Base-by-base conservation (phyloP, 2,329 filamentous ascomycete species). In the Beauveria sp. region DNA sequence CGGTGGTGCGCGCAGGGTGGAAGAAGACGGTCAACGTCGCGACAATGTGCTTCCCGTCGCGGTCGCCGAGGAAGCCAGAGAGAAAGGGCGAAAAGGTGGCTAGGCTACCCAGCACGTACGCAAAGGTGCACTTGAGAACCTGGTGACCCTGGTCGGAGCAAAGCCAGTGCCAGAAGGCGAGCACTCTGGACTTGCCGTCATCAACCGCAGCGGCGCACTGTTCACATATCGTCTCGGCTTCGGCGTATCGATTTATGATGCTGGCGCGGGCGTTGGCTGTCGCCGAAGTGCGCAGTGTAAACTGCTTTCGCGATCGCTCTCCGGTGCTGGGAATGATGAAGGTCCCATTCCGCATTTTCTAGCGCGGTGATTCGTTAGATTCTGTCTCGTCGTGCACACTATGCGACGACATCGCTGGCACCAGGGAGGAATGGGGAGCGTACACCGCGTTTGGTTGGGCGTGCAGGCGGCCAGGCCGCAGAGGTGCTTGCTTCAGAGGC, bases 21-120 rank as follows among this genome's bases (percentile, higher is more conserved):
- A 97, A 97, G 70, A 96, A 97, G 12, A 97, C 92, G 0, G 91
- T 96, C 62, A 97, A 85, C 2, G 93, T 97, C 37, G 92, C 92
- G 56, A 96, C 91, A 70, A 96, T 87, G 74, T 97, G 93, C 71
- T 97, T 97, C 55, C 91, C 91, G 74, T 96, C 92, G 70, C 92
- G 89, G 64, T 87, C 81, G 12, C 93, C 93, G 18, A 97, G 79
- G 61, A 92, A 84, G 8, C 80, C 77, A 18, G 91, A 87, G 61
- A 96, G 80, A 3, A 83, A 81, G 2, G 87, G 84, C 64, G 91
- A 86, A 68, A 96, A 94, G 0, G 92, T 97, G 41, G 88, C 91
- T 73, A 96, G 78, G 66, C 90, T 96, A 20, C 90, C 93, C 40
- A 97, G 75, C 4, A 96, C 77, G 75, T 97, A 97, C 50, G 92